Evolutionary conservation across 495 filamentous ascomycete genomes (phyloP).

Genomic region (Neurospora tetrasperma): DNA sequence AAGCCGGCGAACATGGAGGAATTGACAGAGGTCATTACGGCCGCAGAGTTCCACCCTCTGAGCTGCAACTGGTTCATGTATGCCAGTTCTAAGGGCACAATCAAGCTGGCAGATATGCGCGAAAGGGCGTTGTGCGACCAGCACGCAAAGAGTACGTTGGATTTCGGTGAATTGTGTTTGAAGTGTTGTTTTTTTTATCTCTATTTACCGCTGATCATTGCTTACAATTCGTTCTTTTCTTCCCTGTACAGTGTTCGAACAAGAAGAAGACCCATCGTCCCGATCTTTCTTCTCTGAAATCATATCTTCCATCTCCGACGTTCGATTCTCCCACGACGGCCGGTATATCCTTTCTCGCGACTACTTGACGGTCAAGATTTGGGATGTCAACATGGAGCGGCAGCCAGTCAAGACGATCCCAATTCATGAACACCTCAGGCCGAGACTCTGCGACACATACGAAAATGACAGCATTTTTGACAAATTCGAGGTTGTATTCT

Average conservation of each 20-base stretch:
- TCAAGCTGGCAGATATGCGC: conserved; percentile 97
- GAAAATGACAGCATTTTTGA: conserved; percentile 99
- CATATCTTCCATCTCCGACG: conserved; percentile 97
- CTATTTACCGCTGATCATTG: background rate
- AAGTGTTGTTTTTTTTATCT: background rate
- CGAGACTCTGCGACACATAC: conserved; percentile 93
- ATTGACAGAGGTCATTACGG: conserved; percentile 96
- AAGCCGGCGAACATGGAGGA: conserved; percentile 99
- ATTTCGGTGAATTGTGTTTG: background rate
- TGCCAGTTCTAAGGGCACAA: conserved; percentile 96
- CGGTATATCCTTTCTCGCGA: conserved; percentile 95
- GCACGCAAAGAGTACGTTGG: conserved; percentile 76
- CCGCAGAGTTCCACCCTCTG: conserved; percentile 91
- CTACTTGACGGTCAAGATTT: conserved; percentile 98
- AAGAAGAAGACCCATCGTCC: conserved; percentile 98
- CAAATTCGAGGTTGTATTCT: conserved; percentile 99
- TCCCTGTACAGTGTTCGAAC: conserved; percentile 71
- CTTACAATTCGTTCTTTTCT: conserved; percentile 8
- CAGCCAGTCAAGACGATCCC: conserved; percentile 97
- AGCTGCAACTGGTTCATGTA: conserved; percentile 99
- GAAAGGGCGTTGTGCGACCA: conserved; percentile 92
- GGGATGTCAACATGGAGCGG: conserved; percentile 98
- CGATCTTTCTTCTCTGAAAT: conserved; percentile 99
- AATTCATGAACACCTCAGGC: conserved; percentile 93
- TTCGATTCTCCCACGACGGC: conserved; percentile 92